A percentile compares a stretch with the other conserved stretches of the same genome.
These are phyloP conservation scores for Neurospora sp. DNA, from an alignment of 495 filamentous ascomycete species.

Conservation along the genomic window DNA sequence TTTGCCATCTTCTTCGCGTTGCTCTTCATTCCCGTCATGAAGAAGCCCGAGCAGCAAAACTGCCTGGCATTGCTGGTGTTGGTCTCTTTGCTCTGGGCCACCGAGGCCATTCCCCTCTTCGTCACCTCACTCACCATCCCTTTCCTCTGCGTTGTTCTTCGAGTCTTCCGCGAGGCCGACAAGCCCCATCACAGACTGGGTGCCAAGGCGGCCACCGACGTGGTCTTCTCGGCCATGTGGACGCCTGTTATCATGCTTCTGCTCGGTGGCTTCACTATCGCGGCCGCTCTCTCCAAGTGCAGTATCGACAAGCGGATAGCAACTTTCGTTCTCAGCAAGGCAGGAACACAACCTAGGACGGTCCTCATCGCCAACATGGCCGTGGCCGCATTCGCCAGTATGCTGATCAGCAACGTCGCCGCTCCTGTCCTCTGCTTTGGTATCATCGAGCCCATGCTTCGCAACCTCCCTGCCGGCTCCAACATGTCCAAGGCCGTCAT, in stretches of 20 bases:
- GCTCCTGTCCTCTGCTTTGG: constrained; percentile 97
- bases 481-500: constrained; percentile 92
- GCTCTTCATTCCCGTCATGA: constrained; percentile 65
- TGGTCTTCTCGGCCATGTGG: constrained; percentile 95
- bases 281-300: constrained; percentile 91
- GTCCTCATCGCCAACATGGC: constrained; percentile 96
- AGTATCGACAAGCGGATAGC: constrained; percentile 96
- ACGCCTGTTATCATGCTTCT: constrained; percentile 98
- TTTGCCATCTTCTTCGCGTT: constrained; percentile 62
- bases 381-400: constrained; percentile 91
- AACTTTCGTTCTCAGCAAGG: constrained; percentile 93
- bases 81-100: constrained; percentile 92
- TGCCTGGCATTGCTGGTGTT: constrained; percentile 90
- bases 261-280: constrained; percentile 91
- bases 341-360: constrained; percentile 75
- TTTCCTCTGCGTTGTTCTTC: constrained; percentile 80
- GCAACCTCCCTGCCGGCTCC: constrained; percentile 82
- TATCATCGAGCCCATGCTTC: constrained; percentile 91
- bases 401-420: constrained; percentile 98
- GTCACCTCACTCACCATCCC: constrained; percentile 91
- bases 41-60: constrained; percentile 82
- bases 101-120: constrained; percentile 95
- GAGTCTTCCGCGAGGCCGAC: constrained; percentile 68
- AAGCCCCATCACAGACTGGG: constrained; percentile 59
- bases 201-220: constrained; percentile 63